Evolutionary conservation across 164 flowering plant species (phyloP).

Genomic region (Berberis vulgaris): DNA sequence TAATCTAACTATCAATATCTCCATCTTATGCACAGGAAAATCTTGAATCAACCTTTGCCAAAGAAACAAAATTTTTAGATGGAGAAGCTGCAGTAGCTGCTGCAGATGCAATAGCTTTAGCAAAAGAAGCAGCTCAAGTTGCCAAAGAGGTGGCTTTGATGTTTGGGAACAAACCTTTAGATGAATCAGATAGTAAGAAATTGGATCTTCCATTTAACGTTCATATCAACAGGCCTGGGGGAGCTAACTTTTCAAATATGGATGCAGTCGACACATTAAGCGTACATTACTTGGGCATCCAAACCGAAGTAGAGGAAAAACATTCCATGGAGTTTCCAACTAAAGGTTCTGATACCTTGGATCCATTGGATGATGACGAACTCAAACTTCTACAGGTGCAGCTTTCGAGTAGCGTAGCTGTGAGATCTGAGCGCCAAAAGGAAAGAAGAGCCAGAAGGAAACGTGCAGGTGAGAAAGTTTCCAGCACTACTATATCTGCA

Average conservation of each 20-base stretch:
- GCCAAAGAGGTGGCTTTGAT: conserved; percentile 66
- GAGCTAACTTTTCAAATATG: conserved; percentile 21
- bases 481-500: conserved; percentile 37
- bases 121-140: conserved; percentile 77
- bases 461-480: conserved; percentile 64
- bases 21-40: conserved; percentile 28
- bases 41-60: conserved; percentile 33
- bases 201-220: conserved; percentile 14
- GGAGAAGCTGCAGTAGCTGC: conserved; percentile 76
- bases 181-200: conserved; percentile 6
- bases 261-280: conserved; percentile 21
- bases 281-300: conserved; percentile 20
- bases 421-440: conserved; percentile 63
- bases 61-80: conserved; percentile 44
- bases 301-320: conserved; percentile 20
- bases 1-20: not conserved
- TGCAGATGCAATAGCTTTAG: conserved; percentile 84
- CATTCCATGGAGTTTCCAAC: not conserved
- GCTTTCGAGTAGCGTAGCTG: conserved; percentile 41
- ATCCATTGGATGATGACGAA: conserved; percentile 39
- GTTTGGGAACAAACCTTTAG: conserved; percentile 13
- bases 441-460: conserved; percentile 69
- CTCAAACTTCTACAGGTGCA: conserved; percentile 42
- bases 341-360: conserved; percentile 31
- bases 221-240: conserved; percentile 17